phyloP scores from a whole-genome alignment of 1,139 yeast genomes.

The Spathaspora jeffriesii region DNA sequence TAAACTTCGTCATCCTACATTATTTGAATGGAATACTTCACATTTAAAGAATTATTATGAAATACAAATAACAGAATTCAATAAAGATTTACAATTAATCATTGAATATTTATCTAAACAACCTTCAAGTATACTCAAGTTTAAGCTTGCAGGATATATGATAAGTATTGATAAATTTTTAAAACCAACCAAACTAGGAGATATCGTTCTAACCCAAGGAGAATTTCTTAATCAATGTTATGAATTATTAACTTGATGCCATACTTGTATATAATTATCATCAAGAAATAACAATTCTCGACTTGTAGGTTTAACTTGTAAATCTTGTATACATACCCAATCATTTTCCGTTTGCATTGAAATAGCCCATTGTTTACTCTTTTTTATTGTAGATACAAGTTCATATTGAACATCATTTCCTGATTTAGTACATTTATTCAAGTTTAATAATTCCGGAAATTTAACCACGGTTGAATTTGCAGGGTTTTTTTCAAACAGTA shows the following conservation, averaged over 20 bases:
- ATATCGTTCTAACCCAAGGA: slow-evolving; percentile 10
- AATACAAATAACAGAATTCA: slow-evolving; percentile 16
- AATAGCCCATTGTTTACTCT: slow-evolving; percentile 22
- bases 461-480: slow-evolving; percentile 68
- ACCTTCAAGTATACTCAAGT: slow-evolving; percentile 10
- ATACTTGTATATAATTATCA: slow-evolving; percentile 67
- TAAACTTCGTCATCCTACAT: slow-evolving; percentile 22
- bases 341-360: slow-evolving; percentile 32
- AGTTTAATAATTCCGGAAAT: slow-evolving; percentile 48
- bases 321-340: slow-evolving; percentile 64
- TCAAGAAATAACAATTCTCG: slow-evolving; percentile 61
- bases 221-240: slow-evolving; percentile 13
- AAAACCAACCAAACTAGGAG: slow-evolving; percentile 18
- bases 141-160: slow-evolving; percentile 22
- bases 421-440: slow-evolving; percentile 12
- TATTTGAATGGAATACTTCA: slow-evolving; percentile 14
- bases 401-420: slow-evolving; percentile 16
- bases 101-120: slow-evolving; percentile 3
- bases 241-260: slow-evolving; percentile 35
- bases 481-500: slow-evolving; percentile 54
- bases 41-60: slow-evolving; percentile 14
- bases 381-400: slow-evolving; percentile 8
- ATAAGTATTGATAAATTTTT: slow-evolving; percentile 20
- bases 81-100: slow-evolving; percentile 14
- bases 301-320: slow-evolving; percentile 46